phyloP scores from a whole-genome alignment of 495 filamentous ascomycete species.

The Lasiosphaeria ovina region DNA sequence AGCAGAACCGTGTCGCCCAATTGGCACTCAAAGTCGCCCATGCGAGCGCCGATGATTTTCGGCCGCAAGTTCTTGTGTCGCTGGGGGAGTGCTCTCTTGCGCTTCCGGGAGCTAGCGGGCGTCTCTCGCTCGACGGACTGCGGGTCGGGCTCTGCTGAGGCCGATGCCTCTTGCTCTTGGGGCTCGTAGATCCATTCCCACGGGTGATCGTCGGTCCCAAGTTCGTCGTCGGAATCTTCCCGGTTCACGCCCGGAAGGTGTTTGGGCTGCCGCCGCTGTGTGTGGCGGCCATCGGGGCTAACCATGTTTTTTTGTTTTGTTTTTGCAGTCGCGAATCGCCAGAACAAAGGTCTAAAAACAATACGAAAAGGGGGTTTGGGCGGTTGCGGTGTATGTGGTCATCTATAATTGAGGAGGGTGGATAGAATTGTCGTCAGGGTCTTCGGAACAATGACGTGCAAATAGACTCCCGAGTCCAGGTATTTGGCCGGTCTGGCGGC shows the following conservation, averaged over 20 bases:
- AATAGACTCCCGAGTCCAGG: background rate
- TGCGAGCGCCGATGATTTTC: slow-evolving; percentile 74
- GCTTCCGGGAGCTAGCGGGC: slow-evolving; percentile 29
- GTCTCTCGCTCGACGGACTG: slow-evolving; percentile 15
- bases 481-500: background rate
- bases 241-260: slow-evolving; percentile 54
- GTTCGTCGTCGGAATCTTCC: slow-evolving; percentile 90
- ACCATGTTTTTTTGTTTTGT: slow-evolving; percentile 16
- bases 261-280: slow-evolving; percentile 5
- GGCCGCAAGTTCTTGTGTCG: slow-evolving; percentile 11
- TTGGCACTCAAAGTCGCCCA: slow-evolving; percentile 78
- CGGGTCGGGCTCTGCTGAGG: slow-evolving; percentile 16
- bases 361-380: background rate
- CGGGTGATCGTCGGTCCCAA: slow-evolving; percentile 76
- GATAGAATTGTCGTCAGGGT: background rate
- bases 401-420: background rate
- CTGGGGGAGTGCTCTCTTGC: slow-evolving; percentile 31
- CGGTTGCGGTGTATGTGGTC: background rate
- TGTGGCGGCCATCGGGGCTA: slow-evolving; percentile 7
- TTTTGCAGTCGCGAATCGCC: background rate
- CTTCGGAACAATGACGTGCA: background rate
- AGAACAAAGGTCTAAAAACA: background rate
- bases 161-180: slow-evolving; percentile 16
- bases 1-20: slow-evolving; percentile 82
- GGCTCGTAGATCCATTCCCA: slow-evolving; percentile 88